phyloP scores from a whole-genome alignment of 179 eudicot genomes.

The Spergularia azorica region DNA sequence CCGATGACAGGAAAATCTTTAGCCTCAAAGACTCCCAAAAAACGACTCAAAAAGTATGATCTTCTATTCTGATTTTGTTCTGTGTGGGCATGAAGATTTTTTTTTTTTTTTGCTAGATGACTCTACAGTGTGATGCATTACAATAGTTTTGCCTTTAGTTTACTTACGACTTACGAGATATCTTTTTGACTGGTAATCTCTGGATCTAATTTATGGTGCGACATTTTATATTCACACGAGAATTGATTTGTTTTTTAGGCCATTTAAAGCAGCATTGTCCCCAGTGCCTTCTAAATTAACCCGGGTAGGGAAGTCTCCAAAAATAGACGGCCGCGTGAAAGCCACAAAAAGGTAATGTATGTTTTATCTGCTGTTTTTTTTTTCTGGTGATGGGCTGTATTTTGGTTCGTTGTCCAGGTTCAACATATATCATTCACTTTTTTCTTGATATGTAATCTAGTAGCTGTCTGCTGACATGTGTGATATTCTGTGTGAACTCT shows the following conservation, averaged over 20 bases:
- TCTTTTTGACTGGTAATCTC: background rate
- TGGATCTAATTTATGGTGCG: background rate
- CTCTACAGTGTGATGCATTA: background rate
- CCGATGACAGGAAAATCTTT: slow-evolving; percentile 24
- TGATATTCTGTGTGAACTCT: background rate
- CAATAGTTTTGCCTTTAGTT: too few relatives aligned
- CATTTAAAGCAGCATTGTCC: slow-evolving; percentile 18
- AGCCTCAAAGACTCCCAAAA: slow-evolving; percentile 24
- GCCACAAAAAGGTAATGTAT: slow-evolving; percentile 26
- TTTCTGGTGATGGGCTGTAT: background rate
- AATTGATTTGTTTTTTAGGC: slow-evolving; percentile 19
- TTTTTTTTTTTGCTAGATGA: background rate
- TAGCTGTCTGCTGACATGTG: background rate
- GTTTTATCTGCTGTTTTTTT: background rate
- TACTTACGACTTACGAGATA: too few relatives aligned
- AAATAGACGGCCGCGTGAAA: slow-evolving; percentile 22
- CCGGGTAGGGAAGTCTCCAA: slow-evolving; percentile 24
- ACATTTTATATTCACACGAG: background rate
- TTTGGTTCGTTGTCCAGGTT: background rate
- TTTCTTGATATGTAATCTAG: background rate
- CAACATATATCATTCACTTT: background rate
- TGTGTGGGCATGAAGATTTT: background rate
- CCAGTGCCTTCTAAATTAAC: slow-evolving; percentile 19
- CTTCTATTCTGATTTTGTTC: slow-evolving; percentile 8
- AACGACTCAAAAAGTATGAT: slow-evolving; percentile 28